A percentile compares a stretch with the other conserved stretches of the same genome.
Evolutionary conservation across 441 rosid species (phyloP).

Genomic region (Pelargonium fulgidum): DNA sequence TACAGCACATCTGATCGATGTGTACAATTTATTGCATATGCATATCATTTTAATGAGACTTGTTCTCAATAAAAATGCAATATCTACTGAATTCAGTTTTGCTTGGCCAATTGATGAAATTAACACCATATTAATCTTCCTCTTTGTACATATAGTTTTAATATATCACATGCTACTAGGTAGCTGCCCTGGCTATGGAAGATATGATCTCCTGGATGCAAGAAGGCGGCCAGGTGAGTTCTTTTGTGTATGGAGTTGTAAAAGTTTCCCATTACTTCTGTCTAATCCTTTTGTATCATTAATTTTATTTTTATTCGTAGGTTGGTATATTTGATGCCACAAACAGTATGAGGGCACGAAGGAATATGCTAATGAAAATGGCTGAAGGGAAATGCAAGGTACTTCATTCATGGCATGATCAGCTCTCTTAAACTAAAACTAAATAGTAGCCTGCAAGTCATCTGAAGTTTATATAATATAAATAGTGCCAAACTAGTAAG

Average conservation of each 20-base stretch:
- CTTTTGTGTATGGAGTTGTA: constrained; percentile 15
- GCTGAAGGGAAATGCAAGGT: constrained; percentile 99
- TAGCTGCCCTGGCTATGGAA: constrained; percentile 99
- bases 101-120: constrained; percentile 26
- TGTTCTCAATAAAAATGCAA: constrained; percentile 19
- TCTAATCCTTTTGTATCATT: constrained; percentile 23
- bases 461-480: constrained; percentile 1
- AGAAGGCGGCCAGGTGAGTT: constrained; percentile 98
- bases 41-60: not conserved
- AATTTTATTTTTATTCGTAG: constrained; percentile 33
- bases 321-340: constrained; percentile 99
- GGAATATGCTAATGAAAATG: constrained; percentile 99
- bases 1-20: not conserved
- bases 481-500: constrained; percentile 16
- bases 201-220: constrained; percentile 99
- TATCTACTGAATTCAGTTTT: constrained; percentile 21
- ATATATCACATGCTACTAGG: constrained; percentile 87
- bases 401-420: constrained; percentile 15
- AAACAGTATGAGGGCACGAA: constrained; percentile 71
- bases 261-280: constrained; percentile 19
- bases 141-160: constrained; percentile 74
- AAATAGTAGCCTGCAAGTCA: not conserved
- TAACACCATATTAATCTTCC: constrained; percentile 45
- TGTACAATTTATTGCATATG: not conserved
- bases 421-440: not conserved